Evolutionary conservation across 2,329 filamentous ascomycete genomes (phyloP), one percentile per base, ranked within the genome.

Genomic region (Alternaria burnsii): DNA sequence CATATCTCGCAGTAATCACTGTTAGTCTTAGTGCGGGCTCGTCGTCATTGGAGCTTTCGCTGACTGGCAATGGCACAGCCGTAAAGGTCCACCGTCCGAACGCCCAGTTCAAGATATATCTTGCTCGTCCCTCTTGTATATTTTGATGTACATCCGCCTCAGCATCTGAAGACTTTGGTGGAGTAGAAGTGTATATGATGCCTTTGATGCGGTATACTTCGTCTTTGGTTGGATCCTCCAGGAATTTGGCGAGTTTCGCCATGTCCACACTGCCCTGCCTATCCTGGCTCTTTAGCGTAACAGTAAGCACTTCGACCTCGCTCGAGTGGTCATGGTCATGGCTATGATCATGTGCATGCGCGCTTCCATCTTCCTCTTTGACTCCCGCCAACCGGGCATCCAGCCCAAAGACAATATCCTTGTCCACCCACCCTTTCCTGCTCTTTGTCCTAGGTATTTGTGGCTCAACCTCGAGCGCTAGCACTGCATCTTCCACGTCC

Each of bases 41-140:
- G 36, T 82, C 79, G 71, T 86, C 86, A 36, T 66, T 66, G 1
- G 65, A 55, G 6, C 62, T 53, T 1, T 72, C 74, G 2, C 64
- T 62, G 5, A 71, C 66, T 1, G 77, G 70, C 8, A 89, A 66
- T 1, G 77, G 69, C 5, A 89, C 81, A 6, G 87, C 84, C 2
- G 93, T 96, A 74, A 94, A 97, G 0, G 89, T 97, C 94, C 95
- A 99, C 30, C 95, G 86, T 0, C 93, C 93, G 80, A 99, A 99
- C 0, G 95, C 95, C 95, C 95, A 99, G 78, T 99, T 99, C 61
- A 99, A 85, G 44, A 99, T 97, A 75, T 95, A 97, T 56, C 91
- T 84, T 16, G 79, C 78, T 20, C 78, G 73, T 2, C 78, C 79
- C 7, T 58, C 62, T 20, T 53, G 62, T 47, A 65, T 81, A 11